phyloP scores from a whole-genome alignment of 352 stramenopile species.

The Phytophthora parvispora region DNA sequence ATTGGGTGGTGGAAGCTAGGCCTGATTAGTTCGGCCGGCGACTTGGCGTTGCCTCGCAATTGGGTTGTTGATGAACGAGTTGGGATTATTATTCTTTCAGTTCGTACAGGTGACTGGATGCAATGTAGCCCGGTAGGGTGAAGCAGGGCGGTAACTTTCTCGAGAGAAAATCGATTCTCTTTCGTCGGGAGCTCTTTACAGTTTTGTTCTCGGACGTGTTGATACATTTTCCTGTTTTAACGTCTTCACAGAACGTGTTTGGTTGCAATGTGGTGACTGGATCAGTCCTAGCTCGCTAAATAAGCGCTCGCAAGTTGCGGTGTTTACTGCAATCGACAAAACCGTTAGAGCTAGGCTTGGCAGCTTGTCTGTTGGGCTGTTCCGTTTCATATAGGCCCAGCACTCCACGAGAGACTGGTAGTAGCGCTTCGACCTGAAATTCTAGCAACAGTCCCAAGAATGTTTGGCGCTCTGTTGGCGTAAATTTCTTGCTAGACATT shows the following conservation, averaged over 20 bases:
- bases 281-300: conserved; percentile 10
- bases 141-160: background rate
- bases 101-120: background rate
- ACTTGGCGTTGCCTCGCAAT: background rate
- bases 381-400: background rate
- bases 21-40: too few relatives aligned
- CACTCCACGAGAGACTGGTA: background rate
- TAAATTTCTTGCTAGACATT: background rate
- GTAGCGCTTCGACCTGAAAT: conserved; percentile 1
- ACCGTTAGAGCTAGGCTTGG: background rate
- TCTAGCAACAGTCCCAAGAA: background rate
- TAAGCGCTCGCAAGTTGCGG: background rate
- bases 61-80: background rate
- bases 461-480: background rate
- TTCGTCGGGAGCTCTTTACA: background rate
- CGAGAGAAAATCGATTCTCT: background rate
- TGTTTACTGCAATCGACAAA: conserved; percentile 8
- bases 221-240: conserved; percentile 7
- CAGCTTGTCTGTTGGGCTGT: background rate
- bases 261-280: conserved; percentile 2
- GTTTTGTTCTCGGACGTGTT: conserved; percentile 7
- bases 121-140: background rate
- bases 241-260: conserved; percentile 1
- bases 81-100: background rate
- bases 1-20: too few relatives aligned